These are phyloP conservation scores for Penicillium concentricum DNA, from an alignment of 2,329 filamentous ascomycete genomes.

Conservation along the genomic window DNA sequence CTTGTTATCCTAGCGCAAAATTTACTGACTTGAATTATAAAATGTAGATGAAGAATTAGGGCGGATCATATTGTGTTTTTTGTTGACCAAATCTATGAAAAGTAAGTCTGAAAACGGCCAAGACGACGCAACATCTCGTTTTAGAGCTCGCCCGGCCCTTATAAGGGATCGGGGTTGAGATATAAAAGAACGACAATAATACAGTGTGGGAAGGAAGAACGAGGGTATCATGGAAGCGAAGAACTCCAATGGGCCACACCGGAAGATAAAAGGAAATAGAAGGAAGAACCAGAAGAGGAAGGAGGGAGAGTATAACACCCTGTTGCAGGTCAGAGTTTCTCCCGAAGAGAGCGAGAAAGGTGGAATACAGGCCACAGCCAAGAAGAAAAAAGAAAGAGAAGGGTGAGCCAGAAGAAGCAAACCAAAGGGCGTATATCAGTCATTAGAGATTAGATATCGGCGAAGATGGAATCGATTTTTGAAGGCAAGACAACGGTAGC, in stretches of 20 bases:
- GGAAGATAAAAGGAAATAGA: not conserved
- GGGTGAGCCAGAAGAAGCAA: not conserved
- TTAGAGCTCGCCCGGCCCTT: not conserved
- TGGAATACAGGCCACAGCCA: not conserved
- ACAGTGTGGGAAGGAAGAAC: not conserved
- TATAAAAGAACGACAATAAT: conserved; percentile 6
- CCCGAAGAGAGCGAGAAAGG: not conserved
- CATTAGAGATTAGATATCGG: conserved; percentile 27
- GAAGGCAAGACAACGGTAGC: not conserved
- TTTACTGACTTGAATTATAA: not conserved
- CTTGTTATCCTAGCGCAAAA: no score
- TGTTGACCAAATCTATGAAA: not conserved
- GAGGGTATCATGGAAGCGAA: conserved; percentile 11
- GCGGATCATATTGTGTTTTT: not conserved
- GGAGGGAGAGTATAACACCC: not conserved
- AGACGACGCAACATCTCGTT: not conserved
- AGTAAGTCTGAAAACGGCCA: not conserved
- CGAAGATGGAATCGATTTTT: conserved; percentile 5
- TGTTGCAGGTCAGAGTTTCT: not conserved
- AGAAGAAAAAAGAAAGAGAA: not conserved
- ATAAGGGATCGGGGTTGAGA: not conserved
- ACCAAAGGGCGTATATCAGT: conserved; percentile 15
- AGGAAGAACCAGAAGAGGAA: not conserved
- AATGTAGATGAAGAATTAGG: not conserved
- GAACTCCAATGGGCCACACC: conserved; percentile 7